These are phyloP conservation scores for Malus fusca DNA, from an alignment of 306 rosid genomes.

Conservation along the genomic window DNA sequence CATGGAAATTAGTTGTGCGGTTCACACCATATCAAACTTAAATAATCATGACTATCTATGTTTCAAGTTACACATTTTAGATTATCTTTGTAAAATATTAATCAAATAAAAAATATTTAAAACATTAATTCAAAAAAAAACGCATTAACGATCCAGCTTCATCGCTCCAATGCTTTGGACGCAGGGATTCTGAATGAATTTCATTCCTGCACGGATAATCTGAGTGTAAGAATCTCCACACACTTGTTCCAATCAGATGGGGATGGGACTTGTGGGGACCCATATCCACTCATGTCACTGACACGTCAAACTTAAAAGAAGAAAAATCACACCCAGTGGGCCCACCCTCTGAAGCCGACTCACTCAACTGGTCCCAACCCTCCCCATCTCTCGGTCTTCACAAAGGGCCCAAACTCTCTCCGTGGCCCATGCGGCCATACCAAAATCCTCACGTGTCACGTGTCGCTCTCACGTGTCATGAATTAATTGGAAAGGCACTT, in stretches of 20 bases:
- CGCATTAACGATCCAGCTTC: no score
- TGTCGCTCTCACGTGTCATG: neutral
- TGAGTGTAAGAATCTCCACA: neutral
- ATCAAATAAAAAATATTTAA: no score
- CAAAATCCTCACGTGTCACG: neutral
- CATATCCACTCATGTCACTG: neutral
- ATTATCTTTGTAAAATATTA: no score
- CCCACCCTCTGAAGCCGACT: neutral
- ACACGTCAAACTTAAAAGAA: neutral
- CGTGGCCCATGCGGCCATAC: neutral
- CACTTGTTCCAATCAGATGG: slow-evolving; percentile 9
- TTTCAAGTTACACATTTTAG: no score
- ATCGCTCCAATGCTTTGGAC: no score
- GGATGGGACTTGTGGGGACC: slow-evolving; percentile 1
- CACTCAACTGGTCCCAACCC: neutral
- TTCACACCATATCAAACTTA: no score
- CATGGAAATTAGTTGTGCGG: no score
- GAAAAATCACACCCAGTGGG: neutral
- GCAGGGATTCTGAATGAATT: no score
- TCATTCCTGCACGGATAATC: neutral
- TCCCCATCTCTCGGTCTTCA: no score
- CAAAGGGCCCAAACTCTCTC: neutral
- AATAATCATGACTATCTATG: fast-evolving
- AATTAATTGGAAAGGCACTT: neutral
- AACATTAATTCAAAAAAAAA: no score